Evolutionary conservation across 2,329 filamentous ascomycete genomes (phyloP), one percentile per base, ranked within the genome.

Genomic region (Claviceps citrina): DNA sequence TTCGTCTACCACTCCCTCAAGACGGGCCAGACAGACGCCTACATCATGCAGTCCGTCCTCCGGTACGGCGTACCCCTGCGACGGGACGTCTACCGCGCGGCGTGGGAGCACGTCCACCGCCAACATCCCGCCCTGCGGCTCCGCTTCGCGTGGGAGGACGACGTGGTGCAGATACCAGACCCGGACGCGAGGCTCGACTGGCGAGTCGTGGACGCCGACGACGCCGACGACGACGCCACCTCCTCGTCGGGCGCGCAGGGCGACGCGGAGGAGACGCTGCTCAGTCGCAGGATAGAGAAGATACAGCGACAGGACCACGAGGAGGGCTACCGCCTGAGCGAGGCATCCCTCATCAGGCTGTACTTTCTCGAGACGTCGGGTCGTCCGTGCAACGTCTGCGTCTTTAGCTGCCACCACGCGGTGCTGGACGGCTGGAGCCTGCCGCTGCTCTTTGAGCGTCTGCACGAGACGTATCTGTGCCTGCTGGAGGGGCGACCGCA

Each of bases 351-450:
- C 2, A 25, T 31, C 13, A 9, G 36, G 10, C 4, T 38, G 6
- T 38, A 38, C 27, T 38, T 31, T 7, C 5, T 38, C 6, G 6
- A 38, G 12, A 22, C 16, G 1, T 19, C 27, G 1, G 36, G 20
- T 24, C 12, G 4, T 10, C 18, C 2, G 5, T 38, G 25, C 6
- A n/a, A n/a, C n/a, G 6, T 12, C 7, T 31, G 36, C 28, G 3
- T 38, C 12, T 38, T 38, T 15, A 38, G 36, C 36, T 38, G 36
- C 27, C 36, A 38, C 19, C 36, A 38, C 27, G 16, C 36, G 13
- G 27, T 38, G 16, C 27, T 38, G 18, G 36, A 38, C n/a, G 36
- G 36, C 19, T 38, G 36, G 36, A 38, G 36, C 15, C 15, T 38
- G 16, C 36, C 36, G 4, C 13, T 38, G 27, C 36, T 38, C 27